Percentiles rank a stretch among this genome's conserved stretches.
phyloP scores from a whole-genome alignment of 192 early-diverging fungal species.

The Entomortierella parvispora region DNA sequence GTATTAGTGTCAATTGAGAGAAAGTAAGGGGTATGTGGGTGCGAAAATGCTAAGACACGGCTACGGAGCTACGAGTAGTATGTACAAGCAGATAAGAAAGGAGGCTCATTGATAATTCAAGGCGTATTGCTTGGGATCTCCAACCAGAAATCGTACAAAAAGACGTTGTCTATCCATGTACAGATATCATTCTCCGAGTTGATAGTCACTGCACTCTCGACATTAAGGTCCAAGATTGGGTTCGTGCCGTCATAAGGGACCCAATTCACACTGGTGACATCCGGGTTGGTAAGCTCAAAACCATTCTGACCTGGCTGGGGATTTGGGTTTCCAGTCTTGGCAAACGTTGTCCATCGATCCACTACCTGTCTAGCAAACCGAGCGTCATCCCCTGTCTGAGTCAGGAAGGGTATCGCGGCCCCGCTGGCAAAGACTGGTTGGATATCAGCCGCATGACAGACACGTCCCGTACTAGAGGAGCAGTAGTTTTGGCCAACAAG shows the following conservation, averaged over 20 bases:
- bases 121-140: neutral
- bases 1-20: too few species aligned
- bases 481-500: constrained; percentile 9
- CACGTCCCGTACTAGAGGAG: constrained; percentile 3
- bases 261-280: neutral
- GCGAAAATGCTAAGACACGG: too few species aligned
- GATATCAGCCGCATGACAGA: neutral
- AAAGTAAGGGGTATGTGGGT: too few species aligned
- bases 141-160: neutral
- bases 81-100: too few species aligned
- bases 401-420: neutral
- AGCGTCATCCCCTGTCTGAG: neutral
- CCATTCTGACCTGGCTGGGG: neutral
- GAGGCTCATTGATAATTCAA: too few species aligned
- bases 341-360: neutral
- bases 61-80: too few species aligned
- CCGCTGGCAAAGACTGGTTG: neutral
- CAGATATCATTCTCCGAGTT: neutral
- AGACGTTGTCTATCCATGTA: neutral
- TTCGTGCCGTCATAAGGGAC: neutral
- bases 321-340: neutral
- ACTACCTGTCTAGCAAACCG: neutral
- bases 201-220: neutral
- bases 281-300: neutral
- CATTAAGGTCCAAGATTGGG: neutral